Conservation (phyloP, 139 green algal species). For the Picochlorum sp. region DNA sequence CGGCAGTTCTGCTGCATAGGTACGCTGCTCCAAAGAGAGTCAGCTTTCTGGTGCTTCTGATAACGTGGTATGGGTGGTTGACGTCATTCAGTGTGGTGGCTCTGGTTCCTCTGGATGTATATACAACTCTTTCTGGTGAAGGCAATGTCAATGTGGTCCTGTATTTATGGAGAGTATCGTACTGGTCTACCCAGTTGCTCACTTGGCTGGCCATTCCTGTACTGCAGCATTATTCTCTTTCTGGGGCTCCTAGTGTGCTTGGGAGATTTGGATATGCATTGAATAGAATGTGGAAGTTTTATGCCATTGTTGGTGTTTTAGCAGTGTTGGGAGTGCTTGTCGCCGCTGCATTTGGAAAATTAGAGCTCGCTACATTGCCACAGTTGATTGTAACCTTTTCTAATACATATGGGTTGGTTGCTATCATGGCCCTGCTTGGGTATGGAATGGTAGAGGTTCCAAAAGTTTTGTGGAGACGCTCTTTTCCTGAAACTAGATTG, state of each 20-base stretch:
- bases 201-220: constrained; percentile 86
- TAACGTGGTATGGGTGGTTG: constrained; percentile 66
- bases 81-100: constrained; percentile 74
- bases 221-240: constrained; percentile 73
- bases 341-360: constrained; percentile 40
- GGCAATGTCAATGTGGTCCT: constrained; percentile 21
- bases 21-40: constrained; percentile 50
- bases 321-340: constrained; percentile 37
- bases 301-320: constrained; percentile 52
- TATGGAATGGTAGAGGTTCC: constrained; percentile 87
- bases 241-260: constrained; percentile 73
- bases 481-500: constrained; percentile 38
- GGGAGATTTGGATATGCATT: constrained; percentile 44
- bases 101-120: constrained; percentile 78
- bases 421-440: constrained; percentile 68
- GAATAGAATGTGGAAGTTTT: constrained; percentile 65
- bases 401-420: constrained; percentile 83
- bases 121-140: constrained; percentile 27
- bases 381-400: constrained; percentile 63
- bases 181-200: constrained; percentile 71
- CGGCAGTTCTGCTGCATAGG: constrained; percentile 10
- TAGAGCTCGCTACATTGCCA: constrained; percentile 39
- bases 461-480: constrained; percentile 56
- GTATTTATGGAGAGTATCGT: constrained; percentile 60
- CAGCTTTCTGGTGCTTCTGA: constrained; percentile 33